Conservation (phyloP, 176 grass and related monocot genomes). For the Melocanna baccifera region DNA sequence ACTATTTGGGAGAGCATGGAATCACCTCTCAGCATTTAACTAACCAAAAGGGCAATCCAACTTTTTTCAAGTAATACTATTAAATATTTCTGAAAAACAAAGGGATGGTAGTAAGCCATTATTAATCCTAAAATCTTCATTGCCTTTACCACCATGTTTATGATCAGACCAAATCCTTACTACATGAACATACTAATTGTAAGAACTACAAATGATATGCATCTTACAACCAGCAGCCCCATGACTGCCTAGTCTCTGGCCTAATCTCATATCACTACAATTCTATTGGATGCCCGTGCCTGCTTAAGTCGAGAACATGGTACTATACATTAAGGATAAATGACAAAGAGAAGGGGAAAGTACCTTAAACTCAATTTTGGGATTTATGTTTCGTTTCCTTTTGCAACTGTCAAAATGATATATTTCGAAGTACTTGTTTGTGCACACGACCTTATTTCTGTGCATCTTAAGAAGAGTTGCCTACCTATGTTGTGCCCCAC, state of each 20-base stretch:
- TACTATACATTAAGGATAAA: slow-evolving; percentile 7
- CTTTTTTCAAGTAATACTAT: background rate
- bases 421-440: background rate
- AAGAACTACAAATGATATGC: background rate
- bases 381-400: slow-evolving; percentile 33
- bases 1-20: too few relatives aligned
- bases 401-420: background rate
- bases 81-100: slow-evolving; percentile 9
- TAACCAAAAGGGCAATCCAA: slow-evolving; percentile 17
- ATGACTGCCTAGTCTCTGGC: background rate
- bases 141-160: background rate
- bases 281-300: background rate
- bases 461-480: background rate
- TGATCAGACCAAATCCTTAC: background rate
- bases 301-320: slow-evolving; percentile 11
- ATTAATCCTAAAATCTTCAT: background rate
- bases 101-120: background rate
- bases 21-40: too few relatives aligned
- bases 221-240: background rate
- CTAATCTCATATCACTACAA: background rate
- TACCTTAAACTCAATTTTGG: background rate
- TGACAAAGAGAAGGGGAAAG: background rate
- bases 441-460: slow-evolving; percentile 6
- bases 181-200: background rate
- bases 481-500: background rate